These are phyloP conservation scores for Umbelopsis sp. DNA, from an alignment of 192 early-diverging fungal genomes.

Conservation along the genomic window DNA sequence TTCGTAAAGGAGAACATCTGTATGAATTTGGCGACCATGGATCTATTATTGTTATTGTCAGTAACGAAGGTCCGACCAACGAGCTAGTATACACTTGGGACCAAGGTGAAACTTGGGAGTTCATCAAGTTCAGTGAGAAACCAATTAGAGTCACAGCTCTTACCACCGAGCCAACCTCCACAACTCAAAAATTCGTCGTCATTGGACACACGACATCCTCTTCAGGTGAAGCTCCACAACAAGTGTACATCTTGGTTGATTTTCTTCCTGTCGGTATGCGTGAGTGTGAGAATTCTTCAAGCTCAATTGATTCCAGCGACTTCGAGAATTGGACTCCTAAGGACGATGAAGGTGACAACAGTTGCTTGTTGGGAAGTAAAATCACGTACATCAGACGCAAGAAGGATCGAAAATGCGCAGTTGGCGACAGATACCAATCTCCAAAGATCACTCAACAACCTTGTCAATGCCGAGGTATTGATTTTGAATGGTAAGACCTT, in stretches of 20 bases:
- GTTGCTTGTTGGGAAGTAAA: constrained; percentile 63
- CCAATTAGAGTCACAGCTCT: constrained; percentile 65
- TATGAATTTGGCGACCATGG: constrained; percentile 95
- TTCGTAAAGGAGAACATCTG: constrained; percentile 63
- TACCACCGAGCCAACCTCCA: constrained; percentile 62
- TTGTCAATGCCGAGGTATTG: constrained; percentile 76
- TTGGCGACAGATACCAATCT: constrained; percentile 66
- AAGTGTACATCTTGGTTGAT: constrained; percentile 60
- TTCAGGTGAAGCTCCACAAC: constrained; percentile 24
- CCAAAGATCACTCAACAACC: constrained; percentile 47
- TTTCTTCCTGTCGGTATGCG: constrained; percentile 48
- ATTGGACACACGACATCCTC: constrained; percentile 49
- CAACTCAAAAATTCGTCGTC: constrained; percentile 76
- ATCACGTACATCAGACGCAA: constrained; percentile 78
- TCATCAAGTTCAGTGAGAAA: constrained; percentile 54
- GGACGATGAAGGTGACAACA: constrained; percentile 61
- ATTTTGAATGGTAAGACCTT: constrained; percentile 80
- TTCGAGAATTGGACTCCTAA: constrained; percentile 90
- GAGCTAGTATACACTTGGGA: constrained; percentile 74
- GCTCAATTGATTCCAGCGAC: constrained; percentile 66
- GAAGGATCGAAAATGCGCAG: constrained; percentile 62
- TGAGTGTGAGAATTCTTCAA: constrained; percentile 47
- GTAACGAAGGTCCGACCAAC: constrained; percentile 72
- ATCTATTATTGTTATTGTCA: constrained; percentile 74
- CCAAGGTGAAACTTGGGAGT: constrained; percentile 76